Evolutionary conservation across 2,329 filamentous ascomycete species (phyloP).

Genomic region (Periglandula ipomoeae): DNA sequence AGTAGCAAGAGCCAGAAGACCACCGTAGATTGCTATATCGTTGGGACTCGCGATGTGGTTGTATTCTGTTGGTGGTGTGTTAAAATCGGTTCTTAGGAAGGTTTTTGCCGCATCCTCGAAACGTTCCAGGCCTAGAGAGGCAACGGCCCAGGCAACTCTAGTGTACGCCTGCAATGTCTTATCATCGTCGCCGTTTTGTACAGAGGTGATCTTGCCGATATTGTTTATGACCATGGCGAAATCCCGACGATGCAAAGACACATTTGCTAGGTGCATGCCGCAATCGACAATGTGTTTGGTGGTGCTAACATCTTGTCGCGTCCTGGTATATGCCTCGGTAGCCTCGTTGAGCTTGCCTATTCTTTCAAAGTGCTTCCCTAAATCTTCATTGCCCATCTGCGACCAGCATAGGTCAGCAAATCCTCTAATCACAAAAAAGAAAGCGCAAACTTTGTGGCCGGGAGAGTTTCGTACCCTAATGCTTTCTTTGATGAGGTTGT

Average conservation of each 20-base stretch:
- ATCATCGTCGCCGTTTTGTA: slow-evolving; percentile 38
- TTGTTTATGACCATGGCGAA: slow-evolving; percentile 60
- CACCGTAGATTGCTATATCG: slow-evolving; percentile 87
- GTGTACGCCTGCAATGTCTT: slow-evolving; percentile 38
- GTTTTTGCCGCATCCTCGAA: slow-evolving; percentile 56
- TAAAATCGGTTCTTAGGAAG: slow-evolving; percentile 59
- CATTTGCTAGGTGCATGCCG: slow-evolving; percentile 66
- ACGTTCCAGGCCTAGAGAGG: slow-evolving; percentile 35
- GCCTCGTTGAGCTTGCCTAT: slow-evolving; percentile 67
- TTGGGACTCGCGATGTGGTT: slow-evolving; percentile 71
- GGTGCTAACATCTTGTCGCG: slow-evolving; percentile 85
- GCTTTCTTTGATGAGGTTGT: slow-evolving; percentile 95
- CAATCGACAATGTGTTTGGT: slow-evolving; percentile 78
- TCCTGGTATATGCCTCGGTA: slow-evolving; percentile 69
- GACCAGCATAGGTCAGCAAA: neutral
- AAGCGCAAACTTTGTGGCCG: neutral
- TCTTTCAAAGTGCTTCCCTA: slow-evolving; percentile 73
- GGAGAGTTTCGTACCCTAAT: slow-evolving; percentile 54
- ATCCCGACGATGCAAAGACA: slow-evolving; percentile 67
- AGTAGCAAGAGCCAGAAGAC: slow-evolving; percentile 78
- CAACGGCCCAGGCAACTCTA: slow-evolving; percentile 42
- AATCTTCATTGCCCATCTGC: slow-evolving; percentile 89
- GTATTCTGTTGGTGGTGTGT: slow-evolving; percentile 41
- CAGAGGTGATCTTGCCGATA: slow-evolving; percentile 52
- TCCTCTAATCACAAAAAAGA: neutral